These are phyloP conservation scores for Curvularia verruculosa DNA, from an alignment of 2,329 filamentous ascomycete genomes.

Conservation along the genomic window DNA sequence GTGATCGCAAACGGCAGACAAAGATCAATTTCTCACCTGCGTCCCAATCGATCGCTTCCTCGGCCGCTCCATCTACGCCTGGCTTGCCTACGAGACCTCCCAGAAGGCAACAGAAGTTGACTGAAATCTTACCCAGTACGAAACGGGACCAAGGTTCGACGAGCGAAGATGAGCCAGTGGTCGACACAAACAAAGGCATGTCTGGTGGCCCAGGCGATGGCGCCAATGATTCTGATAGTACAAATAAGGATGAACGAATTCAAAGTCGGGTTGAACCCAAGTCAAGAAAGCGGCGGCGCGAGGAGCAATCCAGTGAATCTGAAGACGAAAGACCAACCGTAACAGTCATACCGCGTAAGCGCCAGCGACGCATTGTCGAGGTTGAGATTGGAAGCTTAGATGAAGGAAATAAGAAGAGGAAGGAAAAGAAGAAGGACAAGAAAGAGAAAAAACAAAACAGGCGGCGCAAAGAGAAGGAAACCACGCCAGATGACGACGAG, in stretches of 20 bases:
- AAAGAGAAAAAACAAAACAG: not conserved
- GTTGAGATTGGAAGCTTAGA: conserved; percentile 6
- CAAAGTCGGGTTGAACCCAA: conserved; percentile 8
- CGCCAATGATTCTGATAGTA: conserved; percentile 12
- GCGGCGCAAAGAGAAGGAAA: not conserved
- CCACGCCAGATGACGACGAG: conserved; percentile 5
- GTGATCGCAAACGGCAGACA: conserved; percentile 46
- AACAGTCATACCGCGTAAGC: conserved; percentile 22
- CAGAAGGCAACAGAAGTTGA: conserved; percentile 16
- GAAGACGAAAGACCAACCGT: conserved; percentile 15
- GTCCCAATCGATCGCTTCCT: conserved; percentile 44
- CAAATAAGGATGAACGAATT: conserved; percentile 20
- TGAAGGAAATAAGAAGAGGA: conserved; percentile 6
- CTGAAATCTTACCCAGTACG: conserved; percentile 27
- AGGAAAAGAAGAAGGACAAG: conserved; percentile 4
- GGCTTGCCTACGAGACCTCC: conserved; percentile 15
- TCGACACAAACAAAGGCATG: conserved; percentile 25
- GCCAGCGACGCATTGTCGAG: conserved; percentile 9
- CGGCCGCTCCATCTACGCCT: conserved; percentile 8
- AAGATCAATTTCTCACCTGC: conserved; percentile 53
- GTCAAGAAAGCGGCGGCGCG: conserved; percentile 28
- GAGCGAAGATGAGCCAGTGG: conserved; percentile 33
- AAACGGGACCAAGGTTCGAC: conserved; percentile 27
- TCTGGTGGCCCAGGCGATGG: conserved; percentile 33
- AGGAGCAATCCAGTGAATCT: conserved; percentile 9